These are phyloP conservation scores for Marchantia polymorpha DNA, from an alignment of 225 moss, liverwort and hornwort species.

Conservation along the genomic window DNA sequence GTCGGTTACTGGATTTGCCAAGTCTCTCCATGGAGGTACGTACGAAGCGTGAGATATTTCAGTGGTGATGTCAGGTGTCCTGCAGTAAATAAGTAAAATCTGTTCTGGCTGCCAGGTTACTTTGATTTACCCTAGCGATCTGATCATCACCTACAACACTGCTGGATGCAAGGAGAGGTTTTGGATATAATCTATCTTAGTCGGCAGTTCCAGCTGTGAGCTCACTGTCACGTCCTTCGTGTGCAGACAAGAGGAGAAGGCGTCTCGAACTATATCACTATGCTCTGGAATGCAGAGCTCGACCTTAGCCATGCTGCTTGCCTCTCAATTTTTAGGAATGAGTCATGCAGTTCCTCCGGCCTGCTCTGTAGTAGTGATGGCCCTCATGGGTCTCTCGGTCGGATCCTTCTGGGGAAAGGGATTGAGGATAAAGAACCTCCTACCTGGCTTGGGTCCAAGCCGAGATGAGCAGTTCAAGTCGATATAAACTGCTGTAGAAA, in stretches of 20 bases:
- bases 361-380: conserved; percentile 98
- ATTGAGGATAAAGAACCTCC: conserved; percentile 43
- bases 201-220: neutral
- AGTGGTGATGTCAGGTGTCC: neutral
- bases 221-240: neutral
- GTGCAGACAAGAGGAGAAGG: conserved; percentile 73
- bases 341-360: conserved; percentile 97
- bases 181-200: neutral
- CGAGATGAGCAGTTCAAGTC: neutral
- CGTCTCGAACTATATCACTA: conserved; percentile 74
- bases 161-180: neutral
- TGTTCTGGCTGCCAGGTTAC: neutral
- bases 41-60: neutral
- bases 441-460: conserved; percentile 11
- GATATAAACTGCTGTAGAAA: neutral
- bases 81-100: too few species aligned
- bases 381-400: conserved; percentile 83
- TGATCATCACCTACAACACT: neutral
- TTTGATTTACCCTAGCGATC: neutral
- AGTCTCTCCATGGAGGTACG: conserved; percentile 68
- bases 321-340: conserved; percentile 89
- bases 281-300: conserved; percentile 99
- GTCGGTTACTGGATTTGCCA: conserved; percentile 83
- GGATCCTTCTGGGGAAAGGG: conserved; percentile 95
- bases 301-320: conserved; percentile 94